Evolutionary conservation across 331 rosid species (phyloP).

Genomic region (Pyrus hybrid): DNA sequence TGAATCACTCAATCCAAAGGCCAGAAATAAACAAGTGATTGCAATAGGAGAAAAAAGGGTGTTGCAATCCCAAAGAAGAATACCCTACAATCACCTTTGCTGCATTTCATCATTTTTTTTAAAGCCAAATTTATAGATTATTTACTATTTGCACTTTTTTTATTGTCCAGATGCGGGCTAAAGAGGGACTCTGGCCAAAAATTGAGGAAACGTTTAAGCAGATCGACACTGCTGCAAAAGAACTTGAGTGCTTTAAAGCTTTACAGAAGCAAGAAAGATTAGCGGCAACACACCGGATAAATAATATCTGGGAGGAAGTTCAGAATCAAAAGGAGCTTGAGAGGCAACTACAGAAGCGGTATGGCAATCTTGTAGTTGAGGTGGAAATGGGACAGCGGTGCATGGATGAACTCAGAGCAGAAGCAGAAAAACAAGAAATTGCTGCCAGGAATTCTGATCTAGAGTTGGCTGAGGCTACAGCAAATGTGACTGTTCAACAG

Average conservation of each 20-base stretch:
- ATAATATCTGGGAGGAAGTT: constrained; percentile 62
- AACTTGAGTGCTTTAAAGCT: constrained; percentile 80
- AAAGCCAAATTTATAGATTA: not conserved
- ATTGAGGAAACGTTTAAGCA: constrained; percentile 80
- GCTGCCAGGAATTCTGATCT: constrained; percentile 31
- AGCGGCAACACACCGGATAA: constrained; percentile 77
- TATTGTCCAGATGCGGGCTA: constrained; percentile 56
- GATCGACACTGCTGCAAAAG: constrained; percentile 84
- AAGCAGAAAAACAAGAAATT: constrained; percentile 39
- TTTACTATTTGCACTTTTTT: not conserved
- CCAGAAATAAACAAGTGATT: too few relatives aligned
- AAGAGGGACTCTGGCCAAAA: constrained; percentile 74
- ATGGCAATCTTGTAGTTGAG: constrained; percentile 53
- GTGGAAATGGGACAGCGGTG: constrained; percentile 38
- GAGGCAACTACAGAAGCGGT: constrained; percentile 55
- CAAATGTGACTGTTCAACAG: constrained; percentile 17
- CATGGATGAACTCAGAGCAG: constrained; percentile 35
- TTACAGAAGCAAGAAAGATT: constrained; percentile 75
- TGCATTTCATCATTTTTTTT: not conserved
- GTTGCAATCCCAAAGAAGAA: not conserved
- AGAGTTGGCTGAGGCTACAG: constrained; percentile 30
- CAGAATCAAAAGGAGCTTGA: constrained; percentile 86
- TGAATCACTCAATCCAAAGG: too few relatives aligned
- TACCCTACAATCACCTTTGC: not conserved
- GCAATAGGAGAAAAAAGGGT: too few relatives aligned